These are phyloP conservation scores for Astathelohania contejeani DNA, from an alignment of 371 early-diverging fungal species.

Conservation along the genomic window DNA sequence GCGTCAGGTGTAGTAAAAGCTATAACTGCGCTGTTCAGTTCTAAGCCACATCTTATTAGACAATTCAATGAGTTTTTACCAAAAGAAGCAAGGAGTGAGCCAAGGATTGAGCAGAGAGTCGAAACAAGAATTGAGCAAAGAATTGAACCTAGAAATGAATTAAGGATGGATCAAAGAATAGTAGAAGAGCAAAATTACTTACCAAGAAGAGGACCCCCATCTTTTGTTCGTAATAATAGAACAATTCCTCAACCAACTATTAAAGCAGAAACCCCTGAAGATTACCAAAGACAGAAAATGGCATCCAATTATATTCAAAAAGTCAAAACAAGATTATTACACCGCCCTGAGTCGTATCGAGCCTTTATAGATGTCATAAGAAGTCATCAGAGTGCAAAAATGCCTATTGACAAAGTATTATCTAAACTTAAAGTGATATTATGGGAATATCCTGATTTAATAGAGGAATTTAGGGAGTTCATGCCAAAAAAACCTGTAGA, in stretches of 20 bases:
- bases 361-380: slow-evolving; percentile 44
- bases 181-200: too few species aligned
- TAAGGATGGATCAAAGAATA: too few species aligned
- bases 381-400: slow-evolving; percentile 25
- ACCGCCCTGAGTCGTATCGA: slow-evolving; percentile 41
- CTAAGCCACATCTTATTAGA: slow-evolving; percentile 70
- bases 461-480: slow-evolving; percentile 47
- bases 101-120: slow-evolving; percentile 52
- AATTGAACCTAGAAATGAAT: too few species aligned
- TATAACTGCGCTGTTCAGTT: slow-evolving; percentile 75
- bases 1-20: slow-evolving; percentile 91
- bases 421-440: slow-evolving; percentile 37
- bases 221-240: too few species aligned
- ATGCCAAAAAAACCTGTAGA: slow-evolving; percentile 4
- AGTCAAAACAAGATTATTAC: slow-evolving; percentile 44
- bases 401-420: slow-evolving; percentile 26
- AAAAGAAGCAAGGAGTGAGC: slow-evolving; percentile 77
- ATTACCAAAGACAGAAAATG: slow-evolving; percentile 25
- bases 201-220: not conserved
- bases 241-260: not conserved
- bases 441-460: slow-evolving; percentile 43
- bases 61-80: slow-evolving; percentile 97
- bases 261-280: slow-evolving; percentile 2
- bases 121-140: too few species aligned
- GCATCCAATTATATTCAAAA: slow-evolving; percentile 47